A percentile compares a stretch with the other conserved stretches of the same genome.
Conservation (phyloP, 2,329 filamentous ascomycete species). For the Atkinsonella hypoxylon region DNA sequence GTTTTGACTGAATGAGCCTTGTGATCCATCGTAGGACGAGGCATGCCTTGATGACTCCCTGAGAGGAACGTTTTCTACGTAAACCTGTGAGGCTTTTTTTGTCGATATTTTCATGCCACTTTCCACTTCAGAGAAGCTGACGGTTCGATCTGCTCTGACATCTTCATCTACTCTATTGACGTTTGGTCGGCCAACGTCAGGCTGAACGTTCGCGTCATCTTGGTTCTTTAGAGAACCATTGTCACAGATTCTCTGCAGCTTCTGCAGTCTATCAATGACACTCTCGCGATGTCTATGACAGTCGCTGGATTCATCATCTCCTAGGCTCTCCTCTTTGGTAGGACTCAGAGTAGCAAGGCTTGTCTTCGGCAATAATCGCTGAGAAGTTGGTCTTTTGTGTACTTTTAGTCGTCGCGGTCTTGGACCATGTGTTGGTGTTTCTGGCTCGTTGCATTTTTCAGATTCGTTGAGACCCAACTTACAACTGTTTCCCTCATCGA, state of each 20-base stretch:
- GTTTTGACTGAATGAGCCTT: neutral
- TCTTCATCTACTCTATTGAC: neutral
- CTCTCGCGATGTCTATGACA: neutral
- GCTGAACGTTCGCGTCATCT: neutral
- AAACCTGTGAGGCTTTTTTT: constrained; percentile 2
- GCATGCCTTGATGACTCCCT: constrained; percentile 10
- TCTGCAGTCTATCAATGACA: constrained; percentile 1
- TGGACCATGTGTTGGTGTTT: constrained; percentile 19
- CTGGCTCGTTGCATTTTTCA: constrained; percentile 24
- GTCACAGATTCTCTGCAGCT: neutral
- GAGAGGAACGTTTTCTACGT: constrained; percentile 9
- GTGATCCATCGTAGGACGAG: neutral
- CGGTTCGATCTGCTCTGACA: neutral
- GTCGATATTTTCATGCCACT: neutral
- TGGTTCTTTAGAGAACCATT: too few relatives aligned
- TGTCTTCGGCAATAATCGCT: constrained; percentile 12
- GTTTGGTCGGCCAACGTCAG: neutral
- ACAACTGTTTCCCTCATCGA: neutral
- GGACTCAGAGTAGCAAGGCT: constrained; percentile 19
- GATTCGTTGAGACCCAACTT: constrained; percentile 8
- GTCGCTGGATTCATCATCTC: constrained; percentile 8
- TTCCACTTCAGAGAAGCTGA: neutral
- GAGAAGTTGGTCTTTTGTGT: constrained; percentile 12
- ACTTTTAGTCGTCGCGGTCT: constrained; percentile 13
- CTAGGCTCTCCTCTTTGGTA: constrained; percentile 19